Conservation (phyloP, 2,329 filamentous ascomycete genomes). For the Seiridium unicorne region DNA sequence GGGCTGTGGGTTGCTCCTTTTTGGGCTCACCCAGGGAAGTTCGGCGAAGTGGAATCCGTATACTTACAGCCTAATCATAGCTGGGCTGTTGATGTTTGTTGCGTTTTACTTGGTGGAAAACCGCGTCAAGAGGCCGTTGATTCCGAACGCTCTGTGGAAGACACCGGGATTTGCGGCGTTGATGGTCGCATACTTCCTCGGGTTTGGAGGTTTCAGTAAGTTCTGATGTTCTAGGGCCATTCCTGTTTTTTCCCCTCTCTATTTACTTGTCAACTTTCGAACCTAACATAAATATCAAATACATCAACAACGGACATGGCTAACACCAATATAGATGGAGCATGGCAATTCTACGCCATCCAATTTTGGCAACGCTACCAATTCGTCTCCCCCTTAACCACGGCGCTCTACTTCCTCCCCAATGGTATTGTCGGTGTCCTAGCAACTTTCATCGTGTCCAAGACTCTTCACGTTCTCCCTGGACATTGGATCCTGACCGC, state of each 20-base stretch:
- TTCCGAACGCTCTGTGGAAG: slow-evolving; percentile 35
- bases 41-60: slow-evolving; percentile 32
- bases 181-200: slow-evolving; percentile 41
- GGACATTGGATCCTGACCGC: slow-evolving; percentile 44
- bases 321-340: slow-evolving; percentile 15
- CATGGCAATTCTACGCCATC: slow-evolving; percentile 34
- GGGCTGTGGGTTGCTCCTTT: slow-evolving; percentile 30
- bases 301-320: background rate
- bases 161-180: slow-evolving; percentile 40
- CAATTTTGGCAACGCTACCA: slow-evolving; percentile 20
- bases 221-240: background rate
- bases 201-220: slow-evolving; percentile 29
- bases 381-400: slow-evolving; percentile 34
- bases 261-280: too few species aligned
- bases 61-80: slow-evolving; percentile 31
- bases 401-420: slow-evolving; percentile 41
- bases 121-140: slow-evolving; percentile 26
- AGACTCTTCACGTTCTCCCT: slow-evolving; percentile 41
- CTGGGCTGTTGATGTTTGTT: slow-evolving; percentile 26
- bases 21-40: slow-evolving; percentile 32
- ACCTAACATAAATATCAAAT: too few species aligned
- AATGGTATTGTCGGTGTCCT: slow-evolving; percentile 42
- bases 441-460: slow-evolving; percentile 43
- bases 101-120: slow-evolving; percentile 29
- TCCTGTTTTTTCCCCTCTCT: background rate